These are phyloP conservation scores for Chionographis japonica DNA, from an alignment of 106 monocot species.

Conservation along the genomic window DNA sequence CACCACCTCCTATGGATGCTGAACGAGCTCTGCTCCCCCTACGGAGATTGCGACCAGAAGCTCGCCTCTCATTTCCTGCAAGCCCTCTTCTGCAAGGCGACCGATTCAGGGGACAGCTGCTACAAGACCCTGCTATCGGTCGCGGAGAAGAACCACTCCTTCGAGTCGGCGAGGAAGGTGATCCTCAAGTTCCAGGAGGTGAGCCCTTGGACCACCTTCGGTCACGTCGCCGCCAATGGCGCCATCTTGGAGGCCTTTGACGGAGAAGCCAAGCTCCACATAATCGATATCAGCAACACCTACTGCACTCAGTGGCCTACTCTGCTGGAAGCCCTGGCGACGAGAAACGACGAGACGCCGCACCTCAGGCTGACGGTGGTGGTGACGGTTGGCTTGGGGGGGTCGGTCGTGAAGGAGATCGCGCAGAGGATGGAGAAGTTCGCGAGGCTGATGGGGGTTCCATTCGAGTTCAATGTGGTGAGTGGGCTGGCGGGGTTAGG, in stretches of 20 bases:
- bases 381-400: conserved; percentile 1
- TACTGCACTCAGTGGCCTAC: conserved; percentile 59
- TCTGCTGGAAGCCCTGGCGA: conserved; percentile 37
- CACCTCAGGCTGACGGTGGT: conserved; percentile 41
- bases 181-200: conserved; percentile 55
- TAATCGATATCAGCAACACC: conserved; percentile 50
- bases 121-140: conserved; percentile 23
- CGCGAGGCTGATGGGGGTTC: conserved; percentile 54
- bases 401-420: conserved; percentile 37
- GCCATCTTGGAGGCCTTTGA: conserved; percentile 48
- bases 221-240: conserved; percentile 45
- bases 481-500: conserved; percentile 1
- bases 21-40: conserved; percentile 43
- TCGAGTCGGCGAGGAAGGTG: conserved; percentile 37
- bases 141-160: conserved; percentile 32
- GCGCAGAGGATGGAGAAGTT: conserved; percentile 55
- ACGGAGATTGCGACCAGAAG: conserved; percentile 45
- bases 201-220: conserved; percentile 60
- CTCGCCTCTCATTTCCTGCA: conserved; percentile 37
- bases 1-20: conserved; percentile 46
- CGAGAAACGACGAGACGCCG: conserved; percentile 41
- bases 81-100: conserved; percentile 45
- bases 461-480: conserved; percentile 41
- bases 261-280: conserved; percentile 39
- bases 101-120: conserved; percentile 25